Base-by-base conservation (phyloP, 2,329 filamentous ascomycete species). In the Colletotrichum nymphaeae region DNA sequence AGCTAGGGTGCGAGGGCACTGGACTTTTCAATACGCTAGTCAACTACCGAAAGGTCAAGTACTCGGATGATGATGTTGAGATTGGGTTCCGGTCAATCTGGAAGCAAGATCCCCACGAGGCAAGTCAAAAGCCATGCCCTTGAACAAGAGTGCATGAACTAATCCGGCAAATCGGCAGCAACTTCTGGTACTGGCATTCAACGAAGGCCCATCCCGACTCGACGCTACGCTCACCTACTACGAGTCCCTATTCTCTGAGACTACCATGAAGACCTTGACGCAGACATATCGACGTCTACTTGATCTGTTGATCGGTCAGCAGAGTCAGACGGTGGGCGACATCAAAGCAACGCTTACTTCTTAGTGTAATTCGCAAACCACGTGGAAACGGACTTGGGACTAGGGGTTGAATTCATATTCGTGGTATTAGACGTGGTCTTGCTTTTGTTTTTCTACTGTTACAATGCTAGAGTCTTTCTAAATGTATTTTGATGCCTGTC, bases 31-130 rank as follows among this genome's bases (percentile, higher is more conserved):
- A 69, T 1, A 69, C 66, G 0, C 30, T 72, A 5, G 66, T 72
- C 30, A 72, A 72, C 2, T 60, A 59, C 24, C 7, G 70, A 3
- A 72, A 69, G 3, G 59, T 64, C 26, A 69, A 55, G 53, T 72
- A 64, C 28, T 63, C 55, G 0, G 58, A 30, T 22, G 37, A 22
- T 0, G 5, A 22, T 12, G 2, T 24, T 7, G 52, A 52, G 8
- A 52, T 57, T 0, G 58, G 53, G 2, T 72, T 63, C 14, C 65
- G 53, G 1, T 69, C 69, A 1, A 42, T 63, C 7, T 69, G 69
- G 69, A 69, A 72, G 19, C 69, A 72, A 5, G 69, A 72, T 35
- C 69, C 69, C 9, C 69, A 72, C n/a, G 69, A 72, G 49, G 69
- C 68, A 53, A 63, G 37, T 5, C 0, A 8, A 7, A 56, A 6